Conservation (phyloP, 169 alveolate species). For the Plasmodium falciparum region DNA sequence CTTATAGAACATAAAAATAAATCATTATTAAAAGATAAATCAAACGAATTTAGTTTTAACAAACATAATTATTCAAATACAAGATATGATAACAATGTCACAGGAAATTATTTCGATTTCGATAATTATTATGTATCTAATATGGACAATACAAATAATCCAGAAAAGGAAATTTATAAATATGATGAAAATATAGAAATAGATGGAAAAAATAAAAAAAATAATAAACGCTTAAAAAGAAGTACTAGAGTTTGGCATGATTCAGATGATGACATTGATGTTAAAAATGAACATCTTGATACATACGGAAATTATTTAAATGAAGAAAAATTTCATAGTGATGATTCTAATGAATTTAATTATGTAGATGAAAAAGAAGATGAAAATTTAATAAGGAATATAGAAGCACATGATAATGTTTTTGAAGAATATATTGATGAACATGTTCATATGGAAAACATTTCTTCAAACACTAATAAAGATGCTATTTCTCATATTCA, state of each 20-base stretch:
- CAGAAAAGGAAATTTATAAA: background rate
- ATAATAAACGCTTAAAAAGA: background rate
- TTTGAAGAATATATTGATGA: conserved; percentile 36
- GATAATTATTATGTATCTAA: conserved; percentile 16
- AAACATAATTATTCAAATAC: conserved; percentile 1
- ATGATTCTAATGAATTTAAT: conserved; percentile 2
- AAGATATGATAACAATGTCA: background rate
- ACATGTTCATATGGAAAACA: conserved; percentile 17
- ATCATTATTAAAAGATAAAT: conserved; percentile 8
- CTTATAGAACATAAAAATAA: background rate
- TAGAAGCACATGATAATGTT: conserved; percentile 2
- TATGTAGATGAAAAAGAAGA: conserved; percentile 28
- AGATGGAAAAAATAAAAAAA: conserved; percentile 2
- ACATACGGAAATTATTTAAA: background rate
- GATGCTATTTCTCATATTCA: conserved; percentile 4
- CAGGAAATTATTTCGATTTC: conserved; percentile 27
- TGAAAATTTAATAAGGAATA: conserved; percentile 33
- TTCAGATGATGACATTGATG: conserved; percentile 64
- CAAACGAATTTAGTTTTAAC: conserved; percentile 7
- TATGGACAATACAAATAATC: background rate
- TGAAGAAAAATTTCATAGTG: background rate
- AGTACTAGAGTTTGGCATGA: conserved; percentile 52
- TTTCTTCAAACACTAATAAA: conserved; percentile 3
- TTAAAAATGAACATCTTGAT: background rate
- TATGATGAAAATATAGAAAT: background rate